Evolutionary conservation across 2,329 filamentous ascomycete genomes (phyloP), one percentile per base, ranked within the genome.

Genomic region (Lachnellula suecica): DNA sequence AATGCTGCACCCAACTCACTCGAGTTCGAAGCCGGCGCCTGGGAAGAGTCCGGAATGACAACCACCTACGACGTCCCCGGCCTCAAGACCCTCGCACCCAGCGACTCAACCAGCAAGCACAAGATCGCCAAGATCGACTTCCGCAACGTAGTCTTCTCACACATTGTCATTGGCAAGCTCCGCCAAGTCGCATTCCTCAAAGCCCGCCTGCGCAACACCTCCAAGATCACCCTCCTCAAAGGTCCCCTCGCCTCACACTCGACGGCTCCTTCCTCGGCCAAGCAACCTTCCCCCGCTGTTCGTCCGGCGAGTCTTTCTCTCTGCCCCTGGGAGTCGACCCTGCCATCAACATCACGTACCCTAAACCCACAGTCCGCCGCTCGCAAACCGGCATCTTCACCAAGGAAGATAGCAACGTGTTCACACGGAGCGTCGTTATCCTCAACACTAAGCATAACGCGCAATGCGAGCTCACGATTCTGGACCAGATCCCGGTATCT

Each of bases 251-350:
- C 4, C 71, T 87, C 7, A 85, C 80, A 0, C 75, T 87, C n/a
- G 84, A 87, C 62, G 80, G 81, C 3, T 75, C 74, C 8, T 87
- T 86, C 67, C 70, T 87, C 49, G 83, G 83, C 3, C 79, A 79
- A 50, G 75, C 77, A 2, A 71, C 64, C 1, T 70, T 86, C 29
- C 79, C 82, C 2, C 75, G 77, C 25, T 83, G 81, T 63, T 77
- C 74, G 42, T 70, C 80, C 0, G 79, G 80, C 34, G 79, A 82
- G 47, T 59, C 64, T 1, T 79, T 87, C 63, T 71, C 68, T 20
- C 69, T 87, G 1, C 72, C 72, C 44, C 71, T 87, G 0, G 83
- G 83, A n/a, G 71, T 84, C 4, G 83, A 86, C 63, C 81, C 81
- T 2, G 74, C 74, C 4, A 76, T 87, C 60, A 65, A 64, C 24